Evolutionary conservation across 2,329 filamentous ascomycete species (phyloP).

Genomic region (Pestalotiopsis sp.): DNA sequence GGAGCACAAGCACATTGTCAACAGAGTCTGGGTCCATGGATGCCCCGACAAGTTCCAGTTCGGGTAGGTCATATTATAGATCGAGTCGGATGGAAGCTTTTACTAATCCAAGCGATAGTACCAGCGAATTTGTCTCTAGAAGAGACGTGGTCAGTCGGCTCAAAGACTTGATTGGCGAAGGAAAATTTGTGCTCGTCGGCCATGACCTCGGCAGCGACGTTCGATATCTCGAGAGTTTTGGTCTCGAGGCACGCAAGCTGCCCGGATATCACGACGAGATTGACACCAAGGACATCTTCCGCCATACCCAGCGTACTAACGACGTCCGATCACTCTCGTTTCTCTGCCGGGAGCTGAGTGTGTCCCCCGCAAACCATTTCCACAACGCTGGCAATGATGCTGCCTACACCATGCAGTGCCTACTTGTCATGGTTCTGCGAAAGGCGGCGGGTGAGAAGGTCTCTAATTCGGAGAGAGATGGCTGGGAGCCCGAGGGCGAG

Average conservation of each 20-base stretch:
- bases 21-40: slow-evolving; percentile 69
- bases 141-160: slow-evolving; percentile 37
- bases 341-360: slow-evolving; percentile 66
- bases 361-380: slow-evolving; percentile 61
- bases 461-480: not conserved
- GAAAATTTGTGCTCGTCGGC: slow-evolving; percentile 73
- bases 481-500: not conserved
- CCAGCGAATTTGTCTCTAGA: slow-evolving; percentile 42
- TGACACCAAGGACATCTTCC: slow-evolving; percentile 76
- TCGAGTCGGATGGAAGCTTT: not conserved
- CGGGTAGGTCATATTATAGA: slow-evolving; percentile 52
- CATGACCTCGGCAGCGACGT: slow-evolving; percentile 74
- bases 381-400: slow-evolving; percentile 92
- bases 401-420: slow-evolving; percentile 73
- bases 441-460: slow-evolving; percentile 19
- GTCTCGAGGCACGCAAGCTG: slow-evolving; percentile 59
- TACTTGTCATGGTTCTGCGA: slow-evolving; percentile 64
- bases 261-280: slow-evolving; percentile 63
- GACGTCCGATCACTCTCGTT: slow-evolving; percentile 58
- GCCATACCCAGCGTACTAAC: slow-evolving; percentile 56
- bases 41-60: slow-evolving; percentile 78
- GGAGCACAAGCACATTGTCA: slow-evolving; percentile 69
- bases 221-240: slow-evolving; percentile 65
- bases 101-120: slow-evolving; percentile 31
- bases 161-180: slow-evolving; percentile 37